Conservation (phyloP, 2,329 filamentous ascomycete genomes). For the Colletotrichum sojae region DNA sequence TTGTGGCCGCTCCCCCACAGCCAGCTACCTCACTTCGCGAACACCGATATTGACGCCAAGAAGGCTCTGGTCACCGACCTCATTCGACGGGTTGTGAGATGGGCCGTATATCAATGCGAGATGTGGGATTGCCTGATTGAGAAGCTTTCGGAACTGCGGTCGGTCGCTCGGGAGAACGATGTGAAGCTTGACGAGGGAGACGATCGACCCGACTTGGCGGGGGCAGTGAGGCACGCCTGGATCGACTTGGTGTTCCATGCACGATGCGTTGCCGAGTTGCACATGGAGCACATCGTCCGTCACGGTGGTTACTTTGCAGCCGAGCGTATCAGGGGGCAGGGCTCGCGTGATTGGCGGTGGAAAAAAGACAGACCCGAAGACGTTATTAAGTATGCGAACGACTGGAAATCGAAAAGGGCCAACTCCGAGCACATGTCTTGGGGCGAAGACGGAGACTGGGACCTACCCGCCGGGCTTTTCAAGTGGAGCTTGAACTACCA, state of each 20-base stretch:
- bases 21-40: conserved; percentile 9
- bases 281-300: neutral
- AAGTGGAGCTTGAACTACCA: neutral
- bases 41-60: conserved; percentile 32
- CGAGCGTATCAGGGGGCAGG: neutral
- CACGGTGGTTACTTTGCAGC: conserved; percentile 10
- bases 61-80: conserved; percentile 28
- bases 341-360: too few relatives aligned
- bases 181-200: neutral
- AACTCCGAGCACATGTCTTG: too few relatives aligned
- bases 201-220: neutral
- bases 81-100: conserved; percentile 9
- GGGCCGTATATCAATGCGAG: conserved; percentile 11
- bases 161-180: neutral
- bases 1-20: neutral
- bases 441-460: too few relatives aligned
- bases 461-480: neutral
- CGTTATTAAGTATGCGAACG: too few relatives aligned
- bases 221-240: neutral
- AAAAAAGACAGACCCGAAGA: too few relatives aligned
- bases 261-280: neutral
- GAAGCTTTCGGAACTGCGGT: neutral
- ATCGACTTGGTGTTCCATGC: conserved; percentile 17
- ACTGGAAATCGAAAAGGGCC: too few relatives aligned
- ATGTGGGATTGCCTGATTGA: conserved; percentile 1